Base-by-base conservation (phyloP, 2,329 filamentous ascomycete species). In the Geosmithia flava region DNA sequence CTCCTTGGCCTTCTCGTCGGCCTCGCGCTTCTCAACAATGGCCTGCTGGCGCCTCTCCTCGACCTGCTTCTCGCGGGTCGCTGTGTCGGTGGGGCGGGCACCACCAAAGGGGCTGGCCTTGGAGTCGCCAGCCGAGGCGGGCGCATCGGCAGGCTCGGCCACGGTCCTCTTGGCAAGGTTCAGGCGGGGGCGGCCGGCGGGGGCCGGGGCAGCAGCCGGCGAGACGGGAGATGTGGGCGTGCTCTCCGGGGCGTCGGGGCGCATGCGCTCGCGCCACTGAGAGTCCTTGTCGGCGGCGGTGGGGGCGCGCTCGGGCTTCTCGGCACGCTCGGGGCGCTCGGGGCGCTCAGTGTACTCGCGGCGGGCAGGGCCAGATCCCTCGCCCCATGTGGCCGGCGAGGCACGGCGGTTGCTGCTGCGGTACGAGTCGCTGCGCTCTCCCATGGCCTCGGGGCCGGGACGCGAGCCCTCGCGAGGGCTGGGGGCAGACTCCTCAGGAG, bases 61-160 rank as follows among this genome's bases (percentile, higher is more conserved):
- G 50, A 98, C 81, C 64, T 94, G 83, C 58, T 83, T 84, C 70
- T 97, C 91, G 55, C 87, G 83, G 15, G 89, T 78, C 44, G 87
- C 86, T 44, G 91, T 97, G 67, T 98, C 90, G 57, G 97, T 95
- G 48, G 93, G 93, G 53, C 85, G 83, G 49, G 93, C 93, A 52
- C 86, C 90, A 58, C 93, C 93, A 62, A 98, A 98, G 41, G 89
- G 89, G 65, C 85, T 97, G 23, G 89, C 78, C 72, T 96, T 97
- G 42, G 86, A 72, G 58, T 93, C 85, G 29, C 68, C 62, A 17
- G 70, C 57, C n/a, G 66, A 58, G 10, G 80, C 71, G 20, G 81
- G 62, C 3, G 76, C 69, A 52, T 78, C 76, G 3, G 71, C 61
- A 3, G 71, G 75, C 58, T 95, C 90, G 1, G 90, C 83, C 13